Base-by-base conservation (phyloP, 192 early-diverging fungal genomes). In the Coemansia sp. region DNA sequence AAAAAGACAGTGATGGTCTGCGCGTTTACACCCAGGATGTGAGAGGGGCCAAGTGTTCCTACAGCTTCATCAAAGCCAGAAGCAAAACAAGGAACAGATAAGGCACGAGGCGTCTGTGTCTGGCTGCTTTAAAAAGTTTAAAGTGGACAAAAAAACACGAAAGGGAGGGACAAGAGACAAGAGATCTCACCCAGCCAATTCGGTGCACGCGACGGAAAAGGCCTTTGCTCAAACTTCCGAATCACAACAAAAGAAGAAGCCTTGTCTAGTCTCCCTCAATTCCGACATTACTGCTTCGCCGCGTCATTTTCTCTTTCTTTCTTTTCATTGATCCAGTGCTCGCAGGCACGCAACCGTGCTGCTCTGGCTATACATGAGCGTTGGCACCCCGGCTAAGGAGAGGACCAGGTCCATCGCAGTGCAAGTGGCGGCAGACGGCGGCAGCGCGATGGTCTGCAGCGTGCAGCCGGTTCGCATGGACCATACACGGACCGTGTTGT, bases 401-500 rank as follows among this genome's bases (percentile, higher is more conserved):
- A 33, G 34, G 12, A 26, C 44, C 37, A 74, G 53, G 29, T 57
- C 62, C 12, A 74, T 61, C 27, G 72, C 72, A 37, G 32, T 33
- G 44, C 72, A 68, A 33, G 62, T 21, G 14, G 65, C 65, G 8
- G 42, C 17, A 0, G 56, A 36, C 1, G 58, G 46, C 15, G 62
- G 52, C 27, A 72, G 50, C 33, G 41, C 17, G 17, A 68, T 8
- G 10, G 40, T 26, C 12, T 38, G 60, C 35, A 78, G 48, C 33
- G 41, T 54, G 10, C 37, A 41, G 14, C 64, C 69, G 1, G 54
- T 68, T 8, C 39, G 43, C 58, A 72, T 43, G 12, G 62, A 58
- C 75, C 75, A 78, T 9, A 78, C 3, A 9, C 62, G 60, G 32
- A 78, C 48, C 5, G 48, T 56, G 41, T 58, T 68, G 48, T 78